These are phyloP conservation scores for Glomus cerebriforme DNA, from an alignment of 192 early-diverging fungal species.

Conservation along the genomic window DNA sequence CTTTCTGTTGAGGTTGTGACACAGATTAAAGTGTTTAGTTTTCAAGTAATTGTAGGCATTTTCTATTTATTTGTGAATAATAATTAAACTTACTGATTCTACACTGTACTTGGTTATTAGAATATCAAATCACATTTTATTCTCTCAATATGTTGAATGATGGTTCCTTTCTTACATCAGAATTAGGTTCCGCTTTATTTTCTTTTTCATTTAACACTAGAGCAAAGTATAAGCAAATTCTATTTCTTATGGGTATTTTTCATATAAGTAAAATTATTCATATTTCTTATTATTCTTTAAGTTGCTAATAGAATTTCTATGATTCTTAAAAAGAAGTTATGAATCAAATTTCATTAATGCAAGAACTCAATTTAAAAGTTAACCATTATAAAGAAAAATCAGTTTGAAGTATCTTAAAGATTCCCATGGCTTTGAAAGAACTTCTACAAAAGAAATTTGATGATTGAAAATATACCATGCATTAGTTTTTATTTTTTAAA, in stretches of 20 bases:
- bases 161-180: no score
- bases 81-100: slow-evolving; percentile 8
- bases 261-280: slow-evolving; percentile 25
- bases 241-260: slow-evolving; percentile 29
- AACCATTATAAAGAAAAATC: slow-evolving; percentile 15
- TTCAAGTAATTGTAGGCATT: slow-evolving; percentile 27
- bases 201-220: no score
- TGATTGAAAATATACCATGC: no score
- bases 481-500: no score
- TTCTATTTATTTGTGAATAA: slow-evolving; percentile 17
- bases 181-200: no score
- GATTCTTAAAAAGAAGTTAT: slow-evolving; percentile 21
- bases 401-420: slow-evolving; percentile 17
- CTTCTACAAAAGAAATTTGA: slow-evolving; percentile 6
- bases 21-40: slow-evolving; percentile 28
- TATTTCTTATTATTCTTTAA: slow-evolving; percentile 10
- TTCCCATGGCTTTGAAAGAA: slow-evolving; percentile 18
- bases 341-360: slow-evolving; percentile 23
- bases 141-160: slow-evolving; percentile 31
- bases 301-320: slow-evolving; percentile 1
- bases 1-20: slow-evolving; percentile 13
- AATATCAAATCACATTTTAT: slow-evolving; percentile 31
- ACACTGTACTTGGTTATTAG: slow-evolving; percentile 32
- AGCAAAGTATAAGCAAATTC: slow-evolving; percentile 28
- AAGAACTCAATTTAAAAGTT: slow-evolving; percentile 21